Conservation (phyloP, 768 basidiomycete species). For the Termitomyces sp. region DNA sequence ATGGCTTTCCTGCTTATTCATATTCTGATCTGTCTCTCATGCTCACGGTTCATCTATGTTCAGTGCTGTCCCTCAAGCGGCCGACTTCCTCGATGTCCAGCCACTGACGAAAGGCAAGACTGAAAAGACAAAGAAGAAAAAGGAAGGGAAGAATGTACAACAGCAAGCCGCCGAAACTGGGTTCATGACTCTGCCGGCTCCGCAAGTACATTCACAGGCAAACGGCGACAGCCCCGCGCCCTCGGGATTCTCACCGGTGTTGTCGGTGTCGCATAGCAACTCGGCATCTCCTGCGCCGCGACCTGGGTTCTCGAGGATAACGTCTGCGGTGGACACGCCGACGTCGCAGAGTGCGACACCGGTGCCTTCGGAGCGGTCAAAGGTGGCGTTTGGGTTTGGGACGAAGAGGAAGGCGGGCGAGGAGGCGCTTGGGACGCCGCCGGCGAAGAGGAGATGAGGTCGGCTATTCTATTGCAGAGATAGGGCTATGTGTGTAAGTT, state of each 20-base stretch:
- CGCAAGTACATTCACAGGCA: slow-evolving; percentile 34
- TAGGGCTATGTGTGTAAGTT: slow-evolving; percentile 4
- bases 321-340: slow-evolving; percentile 51
- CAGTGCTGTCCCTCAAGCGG: slow-evolving; percentile 84
- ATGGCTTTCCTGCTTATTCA: slow-evolving; percentile 20
- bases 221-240: slow-evolving; percentile 49
- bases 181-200: slow-evolving; percentile 72
- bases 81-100: slow-evolving; percentile 77
- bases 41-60: neutral
- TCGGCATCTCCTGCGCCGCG: slow-evolving; percentile 63
- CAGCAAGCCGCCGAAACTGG: slow-evolving; percentile 49
- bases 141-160: slow-evolving; percentile 55
- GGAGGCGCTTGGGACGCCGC: slow-evolving; percentile 63
- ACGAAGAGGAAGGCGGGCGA: slow-evolving; percentile 77
- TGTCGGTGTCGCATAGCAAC: slow-evolving; percentile 19
- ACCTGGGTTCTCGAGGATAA: slow-evolving; percentile 77
- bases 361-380: slow-evolving; percentile 61
- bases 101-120: slow-evolving; percentile 82
- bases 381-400: slow-evolving; percentile 74
- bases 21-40: neutral
- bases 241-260: slow-evolving; percentile 25
- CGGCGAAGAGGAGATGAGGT: slow-evolving; percentile 50
- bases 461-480: too few relatives aligned
- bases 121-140: slow-evolving; percentile 80
- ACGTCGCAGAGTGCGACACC: slow-evolving; percentile 50